Evolutionary conservation across 1,284 basidiomycete genomes (phyloP), one percentile per base, ranked within the genome.

Genomic region (Rhodotorula sp.): DNA sequence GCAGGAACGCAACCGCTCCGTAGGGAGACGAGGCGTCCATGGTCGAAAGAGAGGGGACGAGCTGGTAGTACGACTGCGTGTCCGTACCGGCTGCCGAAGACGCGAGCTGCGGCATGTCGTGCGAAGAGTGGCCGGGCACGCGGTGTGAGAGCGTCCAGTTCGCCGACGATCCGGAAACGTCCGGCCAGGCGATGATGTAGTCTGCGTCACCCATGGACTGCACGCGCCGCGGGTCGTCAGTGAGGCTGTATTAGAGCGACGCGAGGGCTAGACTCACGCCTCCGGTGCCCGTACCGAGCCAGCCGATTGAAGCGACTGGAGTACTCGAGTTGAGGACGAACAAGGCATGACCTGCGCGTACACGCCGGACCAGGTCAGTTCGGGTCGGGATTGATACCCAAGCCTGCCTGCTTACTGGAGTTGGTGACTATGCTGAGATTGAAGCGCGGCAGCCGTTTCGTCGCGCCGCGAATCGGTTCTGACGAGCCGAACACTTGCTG

Each of bases 151-250:
- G 52, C 0, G 67, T 64, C 71, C 71, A 75, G 45, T 47, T 45
- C 16, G 60, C 45, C 18, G 47, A 60, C 18, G 62, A 34, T 45
- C 47, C 59, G 12, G 59, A 55, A n/a, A 61, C 38, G 28, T 43
- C 64, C 12, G 74, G 71, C 71, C 71, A 75, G 10, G 62, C 62
- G 64, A 75, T 38, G 57, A 75, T 57, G 48, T 63, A 73, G 61
- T 75, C 74, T 19, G 66, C 62, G 50, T 73, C 66, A 2, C 57
- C 50, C 73, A 72, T 71, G 31, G 61, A 47, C 68, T 70, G 66
- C 16, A 5, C 10, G 34, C 5, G 4, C 34, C 34, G 34, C 34
- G 7, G 4, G 34, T 4, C 34, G 34, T 34, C 34, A 34, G 34
- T 34, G 34, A 34, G 34, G 34, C 34, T 34, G 34, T 34, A 34